Base-by-base conservation (phyloP, 805 yeast genomes). In the Naumovozyma dairenensis region DNA sequence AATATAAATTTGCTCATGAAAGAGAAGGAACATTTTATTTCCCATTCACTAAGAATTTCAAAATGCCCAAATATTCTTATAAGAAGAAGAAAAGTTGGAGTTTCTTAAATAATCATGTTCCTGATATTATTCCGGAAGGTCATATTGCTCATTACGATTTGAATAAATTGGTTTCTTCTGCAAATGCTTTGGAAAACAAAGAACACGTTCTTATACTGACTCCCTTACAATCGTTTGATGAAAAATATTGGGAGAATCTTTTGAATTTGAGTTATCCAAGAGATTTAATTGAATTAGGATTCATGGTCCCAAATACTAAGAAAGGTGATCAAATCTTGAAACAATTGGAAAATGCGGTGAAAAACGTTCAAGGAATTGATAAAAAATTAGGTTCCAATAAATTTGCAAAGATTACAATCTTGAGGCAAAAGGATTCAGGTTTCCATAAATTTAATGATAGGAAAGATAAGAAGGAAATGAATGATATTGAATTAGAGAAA, bases 201-300 rank as follows among this genome's bases (percentile, higher is more conserved):
- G 95, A 86, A 53, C 77, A 80, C 40, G 81, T 87, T 16, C 66
- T 89, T 52, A 72, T 87, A 36, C 67, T 89, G 50, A 74, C 94
- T 2, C 96, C 96, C 16, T 74, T 89, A 72, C 76, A 89, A 17
- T 71, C 74, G 43, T 87, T 87, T 51, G 73, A 80, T 55, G 74
- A 74, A 17, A 79, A 72, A 44, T 87, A 85, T 64, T 87, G 96
- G 96, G 71, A 70, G 24, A 87, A 87, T 57, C 60, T 87, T 39
- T 55, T 78, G 37, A 65, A 66, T 44, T 62, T 87, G 44, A 62
- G 74, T 16, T 87, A 86, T 56, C 94, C 94, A 35, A 80, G 84
- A 56, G 74, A 73, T 28, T 67, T 80, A 40, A 69, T 87, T 31
- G 89, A 85, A 43, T 65, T 87, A 33, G 96, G 96, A 0, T 84